Evolutionary conservation across 73 alveolate species (phyloP), one percentile per base, ranked within the genome.

Genomic region (Urostyla sp.): DNA sequence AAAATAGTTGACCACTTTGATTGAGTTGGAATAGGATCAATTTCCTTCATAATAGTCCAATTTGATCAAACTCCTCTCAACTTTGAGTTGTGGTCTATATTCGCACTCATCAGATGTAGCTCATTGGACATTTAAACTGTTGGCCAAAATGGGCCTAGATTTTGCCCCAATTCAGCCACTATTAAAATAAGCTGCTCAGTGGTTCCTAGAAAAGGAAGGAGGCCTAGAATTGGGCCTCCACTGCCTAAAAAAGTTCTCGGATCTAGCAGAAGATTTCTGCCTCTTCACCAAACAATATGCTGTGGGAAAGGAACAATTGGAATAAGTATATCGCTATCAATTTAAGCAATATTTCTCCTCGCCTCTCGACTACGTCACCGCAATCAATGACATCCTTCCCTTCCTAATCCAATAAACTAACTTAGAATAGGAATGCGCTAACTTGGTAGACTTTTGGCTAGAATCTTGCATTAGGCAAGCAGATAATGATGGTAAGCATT

Each of bases 401-500:
- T 46, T 44, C 35, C 23, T 77, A 36, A 51, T 45, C 28, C 11
- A 30, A 2, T 16, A 73, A 37, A 59, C 55, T 51, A 59, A 27
- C 52, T 8, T 57, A 45, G 95, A 94, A 58, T 37, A 92, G 3
- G 57, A 63, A 7, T 53, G 85, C 40, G 79, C 90, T 36, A 95
- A 94, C 0, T 54, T 91, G 45, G 60, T 94, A 20, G 94, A 89
- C 55, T 87, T 73, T 40, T 92, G 97, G 97, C 67, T 94, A 0
- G 94, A 90, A 35, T 72, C 67, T 3, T 84, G 92, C 23, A 49
- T 92, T 10, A 78, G 92, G 52, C 87, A 87, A 49, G 91, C 97
- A 5, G 97, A 87, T 43, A 84, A 80, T 72, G 94, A 92, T 79
- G 90, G 90, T 53, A 77, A 67, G 80, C 84, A 88, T 45, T 36